Evolutionary conservation across 192 early-diverging fungal genomes (phyloP).

Genomic region (Entophlyctis luteolus): DNA sequence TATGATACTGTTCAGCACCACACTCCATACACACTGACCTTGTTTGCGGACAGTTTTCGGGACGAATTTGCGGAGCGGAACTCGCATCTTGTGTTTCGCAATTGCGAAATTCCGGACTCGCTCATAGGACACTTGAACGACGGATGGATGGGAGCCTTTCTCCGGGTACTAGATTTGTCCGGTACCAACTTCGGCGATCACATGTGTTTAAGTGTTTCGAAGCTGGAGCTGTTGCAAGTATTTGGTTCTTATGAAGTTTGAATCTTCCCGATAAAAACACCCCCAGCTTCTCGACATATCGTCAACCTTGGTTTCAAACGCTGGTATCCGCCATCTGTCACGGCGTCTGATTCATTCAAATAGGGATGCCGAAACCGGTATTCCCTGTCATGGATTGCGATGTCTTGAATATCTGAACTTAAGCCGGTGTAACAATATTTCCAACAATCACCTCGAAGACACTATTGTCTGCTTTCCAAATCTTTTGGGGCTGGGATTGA

Average conservation of each 20-base stretch:
- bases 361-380: neutral
- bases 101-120: neutral
- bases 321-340: neutral
- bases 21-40: neutral
- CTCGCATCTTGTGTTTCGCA: neutral
- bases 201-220: neutral
- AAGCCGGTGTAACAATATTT: neutral
- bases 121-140: neutral
- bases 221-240: conserved; percentile 1
- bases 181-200: conserved; percentile 3
- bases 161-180: neutral
- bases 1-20: neutral
- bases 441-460: neutral
- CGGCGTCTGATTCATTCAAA: conserved; percentile 8
- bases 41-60: neutral
- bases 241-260: neutral
- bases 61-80: conserved; percentile 1
- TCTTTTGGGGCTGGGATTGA: neutral
- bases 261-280: neutral
- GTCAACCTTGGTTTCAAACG: neutral
- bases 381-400: neutral
- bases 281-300: conserved; percentile 5
- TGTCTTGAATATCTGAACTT: neutral
- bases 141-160: conserved; percentile 3
- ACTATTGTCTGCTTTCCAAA: neutral